phyloP scores from a whole-genome alignment of 176 grass and related monocot genomes.

The Rhipidocladum racemiflorum region DNA sequence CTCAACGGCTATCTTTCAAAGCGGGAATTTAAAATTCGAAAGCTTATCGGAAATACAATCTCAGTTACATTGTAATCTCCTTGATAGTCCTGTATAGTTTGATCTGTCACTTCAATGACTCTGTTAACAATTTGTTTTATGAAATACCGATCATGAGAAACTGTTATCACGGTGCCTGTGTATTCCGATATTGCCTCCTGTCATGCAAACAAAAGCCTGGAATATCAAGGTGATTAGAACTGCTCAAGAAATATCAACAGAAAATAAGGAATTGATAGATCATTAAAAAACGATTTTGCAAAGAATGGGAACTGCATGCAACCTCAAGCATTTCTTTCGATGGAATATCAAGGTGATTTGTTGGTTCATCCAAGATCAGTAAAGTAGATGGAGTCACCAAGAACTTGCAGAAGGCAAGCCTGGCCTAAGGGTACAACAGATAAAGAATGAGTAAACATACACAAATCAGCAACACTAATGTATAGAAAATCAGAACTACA shows the following conservation, averaged over 20 bases:
- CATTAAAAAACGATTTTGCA: constrained; percentile 22
- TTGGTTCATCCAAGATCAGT: constrained; percentile 95
- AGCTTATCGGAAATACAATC: no score
- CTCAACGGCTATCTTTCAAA: no score
- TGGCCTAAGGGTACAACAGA: constrained; percentile 50
- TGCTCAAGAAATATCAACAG: constrained; percentile 14
- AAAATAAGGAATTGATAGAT: not conserved
- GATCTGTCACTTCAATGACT: constrained; percentile 87
- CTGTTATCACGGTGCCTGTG: constrained; percentile 80
- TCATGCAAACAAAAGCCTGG: constrained; percentile 25
- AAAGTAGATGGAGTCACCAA: constrained; percentile 99
- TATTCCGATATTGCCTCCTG: constrained; percentile 98
- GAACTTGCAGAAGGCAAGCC: constrained; percentile 98
- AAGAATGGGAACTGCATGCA: constrained; percentile 4
- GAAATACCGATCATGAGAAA: constrained; percentile 97
- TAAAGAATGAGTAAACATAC: constrained; percentile 13
- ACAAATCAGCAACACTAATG: not conserved
- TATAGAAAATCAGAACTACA: not conserved
- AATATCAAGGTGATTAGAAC: constrained; percentile 27
- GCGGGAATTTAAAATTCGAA: no score
- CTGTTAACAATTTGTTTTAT: constrained; percentile 94
- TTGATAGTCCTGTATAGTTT: constrained; percentile 78
- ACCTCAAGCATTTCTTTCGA: constrained; percentile 99
- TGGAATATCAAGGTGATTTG: constrained; percentile 99
- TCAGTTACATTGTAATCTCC: constrained; percentile 99